Conservation (phyloP, 306 rosid species). For the Canavalia gladiata region DNA sequence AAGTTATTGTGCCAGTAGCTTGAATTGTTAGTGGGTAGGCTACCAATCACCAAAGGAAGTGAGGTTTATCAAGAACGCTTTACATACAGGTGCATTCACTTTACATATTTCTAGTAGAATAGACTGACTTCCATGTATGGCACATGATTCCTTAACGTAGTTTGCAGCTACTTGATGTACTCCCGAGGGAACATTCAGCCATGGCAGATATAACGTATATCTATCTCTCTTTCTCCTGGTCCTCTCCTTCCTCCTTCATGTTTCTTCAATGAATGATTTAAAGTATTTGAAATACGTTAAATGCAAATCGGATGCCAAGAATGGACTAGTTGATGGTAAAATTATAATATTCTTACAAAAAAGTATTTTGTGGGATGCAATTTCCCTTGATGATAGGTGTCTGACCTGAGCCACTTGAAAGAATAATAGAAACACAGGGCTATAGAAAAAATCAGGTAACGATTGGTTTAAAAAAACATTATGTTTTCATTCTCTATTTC, state of each 20-base stretch:
- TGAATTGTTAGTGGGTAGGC: slow-evolving; percentile 27
- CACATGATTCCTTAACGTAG: background rate
- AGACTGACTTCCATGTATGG: slow-evolving; percentile 24
- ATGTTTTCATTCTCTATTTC: too few relatives aligned
- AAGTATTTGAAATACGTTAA: background rate
- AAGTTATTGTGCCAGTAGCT: slow-evolving; percentile 37
- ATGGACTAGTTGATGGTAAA: background rate
- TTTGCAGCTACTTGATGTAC: background rate
- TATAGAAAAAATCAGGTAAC: too few relatives aligned
- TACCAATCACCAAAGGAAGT: background rate
- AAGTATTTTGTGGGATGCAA: too few relatives aligned
- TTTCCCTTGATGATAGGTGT: too few relatives aligned
- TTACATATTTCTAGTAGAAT: background rate
- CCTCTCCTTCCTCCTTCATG: background rate
- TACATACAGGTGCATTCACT: background rate
- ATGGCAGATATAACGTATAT: background rate
- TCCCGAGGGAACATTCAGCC: background rate
- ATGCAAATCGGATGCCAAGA: background rate
- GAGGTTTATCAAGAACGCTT: slow-evolving; percentile 26
- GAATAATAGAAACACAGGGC: background rate
- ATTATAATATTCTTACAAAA: background rate
- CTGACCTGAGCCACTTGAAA: background rate
- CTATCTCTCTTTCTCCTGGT: background rate
- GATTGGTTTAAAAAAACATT: too few relatives aligned
- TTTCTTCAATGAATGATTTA: background rate